A percentile compares a stretch with the other conserved stretches of the same genome.
Evolutionary conservation across 1,139 yeast species (phyloP).

Genomic region (Pichia cactophila): DNA sequence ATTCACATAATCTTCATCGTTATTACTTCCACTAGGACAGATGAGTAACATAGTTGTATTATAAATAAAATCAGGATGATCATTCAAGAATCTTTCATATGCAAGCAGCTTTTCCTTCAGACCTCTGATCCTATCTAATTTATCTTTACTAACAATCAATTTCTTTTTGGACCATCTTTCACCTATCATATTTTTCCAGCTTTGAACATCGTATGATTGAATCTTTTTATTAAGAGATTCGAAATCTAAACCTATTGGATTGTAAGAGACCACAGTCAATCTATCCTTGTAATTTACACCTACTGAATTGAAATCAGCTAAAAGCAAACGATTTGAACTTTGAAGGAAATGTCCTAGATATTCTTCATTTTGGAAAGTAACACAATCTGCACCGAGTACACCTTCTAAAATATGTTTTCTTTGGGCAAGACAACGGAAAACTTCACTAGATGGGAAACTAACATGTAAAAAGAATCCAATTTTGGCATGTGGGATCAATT

Average conservation of each 20-base stretch:
- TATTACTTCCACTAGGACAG: slow-evolving; percentile 50
- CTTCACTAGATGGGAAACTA: slow-evolving; percentile 93
- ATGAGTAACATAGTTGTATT: slow-evolving; percentile 76
- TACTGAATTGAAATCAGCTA: slow-evolving; percentile 72
- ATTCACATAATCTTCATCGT: slow-evolving; percentile 53
- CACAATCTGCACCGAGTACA: slow-evolving; percentile 78
- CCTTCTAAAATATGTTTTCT: slow-evolving; percentile 73
- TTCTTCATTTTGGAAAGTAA: slow-evolving; percentile 87
- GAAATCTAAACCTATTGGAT: slow-evolving; percentile 87
- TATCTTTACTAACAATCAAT: slow-evolving; percentile 81
- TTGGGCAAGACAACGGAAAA: slow-evolving; percentile 88
- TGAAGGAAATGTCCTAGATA: slow-evolving; percentile 90
- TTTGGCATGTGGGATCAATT: slow-evolving; percentile 68
- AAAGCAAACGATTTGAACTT: slow-evolving; percentile 75
- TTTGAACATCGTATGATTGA: slow-evolving; percentile 45
- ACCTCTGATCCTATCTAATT: slow-evolving; percentile 82
- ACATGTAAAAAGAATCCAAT: slow-evolving; percentile 91
- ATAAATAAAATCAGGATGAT: slow-evolving; percentile 64
- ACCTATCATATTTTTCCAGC: slow-evolving; percentile 66
- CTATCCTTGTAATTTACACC: slow-evolving; percentile 68
- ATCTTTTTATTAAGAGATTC: slow-evolving; percentile 41
- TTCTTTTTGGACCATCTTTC: slow-evolving; percentile 70
- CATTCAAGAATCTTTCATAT: slow-evolving; percentile 66
- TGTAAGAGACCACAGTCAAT: slow-evolving; percentile 57
- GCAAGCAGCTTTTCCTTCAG: slow-evolving; percentile 82